Evolutionary conservation across 2,329 filamentous ascomycete genomes (phyloP).

Genomic region (Hymenotorrendiella dingleyae): DNA sequence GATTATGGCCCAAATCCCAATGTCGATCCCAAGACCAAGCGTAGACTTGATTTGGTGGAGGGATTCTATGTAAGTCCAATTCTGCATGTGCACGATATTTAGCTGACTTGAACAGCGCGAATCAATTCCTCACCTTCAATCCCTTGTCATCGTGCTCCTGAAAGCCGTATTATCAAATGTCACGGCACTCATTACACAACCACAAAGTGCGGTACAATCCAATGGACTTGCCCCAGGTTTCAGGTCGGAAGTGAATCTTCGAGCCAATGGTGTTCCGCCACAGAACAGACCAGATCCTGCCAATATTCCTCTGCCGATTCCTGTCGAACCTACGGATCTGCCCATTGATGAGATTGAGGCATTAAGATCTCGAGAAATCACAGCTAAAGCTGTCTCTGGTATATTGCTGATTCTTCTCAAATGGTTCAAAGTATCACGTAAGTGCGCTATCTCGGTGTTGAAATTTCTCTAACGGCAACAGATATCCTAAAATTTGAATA

Average conservation of each 20-base stretch:
- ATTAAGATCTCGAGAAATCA: conserved; percentile 77
- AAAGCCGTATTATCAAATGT: conserved; percentile 85
- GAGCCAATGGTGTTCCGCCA: conserved; percentile 20
- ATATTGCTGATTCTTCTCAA: conserved; percentile 83
- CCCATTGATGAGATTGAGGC: conserved; percentile 75
- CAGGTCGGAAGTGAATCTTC: conserved; percentile 25
- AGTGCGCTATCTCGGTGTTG: conserved; percentile 36
- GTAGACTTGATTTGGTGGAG: conserved; percentile 69
- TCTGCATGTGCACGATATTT: background rate
- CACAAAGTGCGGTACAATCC: conserved; percentile 30
- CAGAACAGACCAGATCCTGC: conserved; percentile 26
- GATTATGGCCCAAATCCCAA: conserved; percentile 47
- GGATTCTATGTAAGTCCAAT: conserved; percentile 70
- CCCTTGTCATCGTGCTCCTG: conserved; percentile 84
- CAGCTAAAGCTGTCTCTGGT: conserved; percentile 85
- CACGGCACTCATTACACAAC: conserved; percentile 69
- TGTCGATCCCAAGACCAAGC: conserved; percentile 50
- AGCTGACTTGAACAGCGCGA: conserved; percentile 50
- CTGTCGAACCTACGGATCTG: conserved; percentile 35
- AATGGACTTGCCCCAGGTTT: conserved; percentile 19
- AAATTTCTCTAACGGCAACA: conserved; percentile 33
- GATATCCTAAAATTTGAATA: conserved; percentile 96
- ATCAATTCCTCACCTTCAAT: conserved; percentile 81
- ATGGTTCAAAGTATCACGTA: conserved; percentile 94
- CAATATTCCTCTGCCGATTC: conserved; percentile 22